Evolutionary conservation across 495 filamentous ascomycete species (phyloP), one percentile per base, ranked within the genome.

Genomic region (Penicillium lividum): DNA sequence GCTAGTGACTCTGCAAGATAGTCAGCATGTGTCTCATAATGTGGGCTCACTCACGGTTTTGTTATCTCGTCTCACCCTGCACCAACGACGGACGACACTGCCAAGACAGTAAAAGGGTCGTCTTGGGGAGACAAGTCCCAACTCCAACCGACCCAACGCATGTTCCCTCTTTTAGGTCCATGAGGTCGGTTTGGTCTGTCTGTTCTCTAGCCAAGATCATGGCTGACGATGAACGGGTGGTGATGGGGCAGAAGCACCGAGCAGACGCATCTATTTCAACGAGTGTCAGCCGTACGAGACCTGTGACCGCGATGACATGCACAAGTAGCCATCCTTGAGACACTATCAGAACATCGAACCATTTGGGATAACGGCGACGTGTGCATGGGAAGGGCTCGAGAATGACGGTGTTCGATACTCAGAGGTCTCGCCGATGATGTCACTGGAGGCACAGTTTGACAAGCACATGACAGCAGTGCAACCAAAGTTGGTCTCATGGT

Each of bases 331-430:
- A 18, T 51, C 15, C 33, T 38, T 51, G 13, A 22, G 13, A 51
- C 49, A 51, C n/a, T 38, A 34, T 51, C 49, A 38, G 49, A 51
- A 51, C 49, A 34, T 51, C 33, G 49, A 34, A 18, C 22, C 49
- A 36, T 51, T 51, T 31, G 15, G 22, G 31, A 51, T 22, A 51
- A 51, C 30, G 33, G 49, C 49, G 31, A 51, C 33, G 13, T 51
- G 30, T 34, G 29, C 49, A 22, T 22, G 22, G 22, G 22, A 27
- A 25, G 3, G 22, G 30, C 22, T 22, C 25, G 38, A 18, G 30
- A n/a, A 7, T 16, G 13, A 31, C 49, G 30, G 49, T 51, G 18
- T 13, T 40, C 10, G n/a, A 40, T n/a, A 40, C 36, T 40, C 13
- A 7, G 36, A 40, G 36, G 36, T 40, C 36, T 40, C 3, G 36